Base-by-base conservation (phyloP, 2,329 filamentous ascomycete species). In the Epichloe typhina region DNA sequence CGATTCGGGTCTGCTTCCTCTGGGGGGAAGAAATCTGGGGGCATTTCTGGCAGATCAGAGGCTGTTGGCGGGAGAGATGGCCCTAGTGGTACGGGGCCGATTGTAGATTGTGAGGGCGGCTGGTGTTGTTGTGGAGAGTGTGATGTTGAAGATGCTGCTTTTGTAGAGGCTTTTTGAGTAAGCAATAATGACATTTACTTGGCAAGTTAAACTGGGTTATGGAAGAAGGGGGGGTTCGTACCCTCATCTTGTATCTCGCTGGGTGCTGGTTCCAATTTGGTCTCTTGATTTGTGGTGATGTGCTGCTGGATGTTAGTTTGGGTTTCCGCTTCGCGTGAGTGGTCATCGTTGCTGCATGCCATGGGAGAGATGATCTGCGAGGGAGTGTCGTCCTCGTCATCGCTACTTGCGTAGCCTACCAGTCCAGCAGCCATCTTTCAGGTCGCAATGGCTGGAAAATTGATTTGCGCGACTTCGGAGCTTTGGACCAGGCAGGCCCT, bases 331-430 rank as follows among this genome's bases (percentile, higher is more conserved):
- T 19, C 3, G 17, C 12, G 35, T 3, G 11, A 38, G 19, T 19
- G 17, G 17, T 42, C 5, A 11, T 9, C 15, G 13, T 12, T 40
- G 42, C 17, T 7, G 26, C 39, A 8, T 52, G 48, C 52, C 46
- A 47, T 46, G 19, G 46, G 37, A 4, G 46, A 46, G 12, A 21
- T 23, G 9, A 17, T 31, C 35, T 49, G 41, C 17, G 15, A 43
- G 21, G 50, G 36, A 21, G 11, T 31, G 2, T 69, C 70, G 3
- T 71, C 69, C 5, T 75, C 74, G 2, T 76, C 74, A 42, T 75
- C 73, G 50, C 74, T 77, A 56, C 74, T 77, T 13, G 67, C 72
- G 54, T 77, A 77, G 36, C 59, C 66, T 7, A 77, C 74, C 12
- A 77, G 67, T 1, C 67, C 72, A 43, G 66, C 67, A 42, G 66